Evolutionary conservation across 2,329 filamentous ascomycete genomes (phyloP).

Genomic region (Aspergillus quadrilineatus): DNA sequence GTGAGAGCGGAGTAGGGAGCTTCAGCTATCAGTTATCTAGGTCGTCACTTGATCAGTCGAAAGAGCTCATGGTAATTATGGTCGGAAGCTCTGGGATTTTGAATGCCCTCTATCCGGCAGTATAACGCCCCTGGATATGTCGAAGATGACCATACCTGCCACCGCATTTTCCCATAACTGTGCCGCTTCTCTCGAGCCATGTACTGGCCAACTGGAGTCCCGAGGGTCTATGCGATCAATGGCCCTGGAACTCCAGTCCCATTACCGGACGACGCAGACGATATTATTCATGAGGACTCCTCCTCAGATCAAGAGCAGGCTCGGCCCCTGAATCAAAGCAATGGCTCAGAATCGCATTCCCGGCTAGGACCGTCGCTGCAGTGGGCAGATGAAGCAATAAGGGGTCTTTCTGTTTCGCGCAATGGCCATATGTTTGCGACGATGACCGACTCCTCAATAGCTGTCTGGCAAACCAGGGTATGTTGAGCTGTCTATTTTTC

Average conservation of each 20-base stretch:
- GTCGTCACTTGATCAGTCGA: conserved; percentile 5
- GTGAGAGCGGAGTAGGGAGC: conserved; percentile 5
- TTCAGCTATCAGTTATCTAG: conserved; percentile 6
- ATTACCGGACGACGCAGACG: conserved; percentile 27
- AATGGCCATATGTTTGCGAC: conserved; percentile 82
- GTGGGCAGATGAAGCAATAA: conserved; percentile 63
- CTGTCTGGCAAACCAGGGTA: conserved; percentile 96
- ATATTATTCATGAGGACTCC: conserved; percentile 16
- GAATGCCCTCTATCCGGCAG: conserved; percentile 23
- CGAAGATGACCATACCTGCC: conserved; percentile 43
- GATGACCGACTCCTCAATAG: conserved; percentile 79
- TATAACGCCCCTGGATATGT: conserved; percentile 19
- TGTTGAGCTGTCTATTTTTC: conserved; percentile 23
- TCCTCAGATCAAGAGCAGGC: conserved; percentile 25
- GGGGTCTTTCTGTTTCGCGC: conserved; percentile 74
- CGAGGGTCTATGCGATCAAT: conserved; percentile 51
- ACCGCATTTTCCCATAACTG: conserved; percentile 28
- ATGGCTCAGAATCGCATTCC: conserved; percentile 24
- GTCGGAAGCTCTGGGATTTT: conserved; percentile 20
- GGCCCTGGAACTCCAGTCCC: conserved; percentile 38
- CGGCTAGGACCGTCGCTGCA: conserved; percentile 26
- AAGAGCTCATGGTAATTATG: conserved; percentile 22
- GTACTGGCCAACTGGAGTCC: conserved; percentile 53
- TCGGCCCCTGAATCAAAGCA: conserved; percentile 27
- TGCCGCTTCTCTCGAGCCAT: conserved; percentile 38